Base-by-base conservation (phyloP, 2,329 filamentous ascomycete species). In the Magnaporthales sp. region DNA sequence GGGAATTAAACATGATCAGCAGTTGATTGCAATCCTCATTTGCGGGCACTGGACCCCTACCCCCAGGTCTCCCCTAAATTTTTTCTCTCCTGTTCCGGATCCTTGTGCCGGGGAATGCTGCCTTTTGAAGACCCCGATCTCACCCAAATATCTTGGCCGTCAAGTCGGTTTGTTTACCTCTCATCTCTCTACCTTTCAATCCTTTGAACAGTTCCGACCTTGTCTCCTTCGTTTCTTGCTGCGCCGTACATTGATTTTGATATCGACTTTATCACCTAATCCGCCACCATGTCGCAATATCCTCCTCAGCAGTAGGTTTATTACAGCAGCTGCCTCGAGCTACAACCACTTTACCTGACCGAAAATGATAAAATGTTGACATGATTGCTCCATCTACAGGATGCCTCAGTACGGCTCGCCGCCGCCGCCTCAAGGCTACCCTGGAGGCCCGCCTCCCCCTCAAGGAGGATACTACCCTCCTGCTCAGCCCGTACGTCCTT, bases 241-340 rank as follows among this genome's bases (percentile, higher is more conserved):
- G 62, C 31, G 38, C 24, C 22, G 19, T 2, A 51, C 38, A 51
- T 51, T 51, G 19, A n/a, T n/a, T 51, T 51, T 51, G 38, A 51
- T 51, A 51, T 51, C 38, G 19, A 51, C 26, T 46, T 19, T 51
- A 13, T 46, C 24, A 26, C 32, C 62, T 54, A 64, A 58, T 58
- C n/a, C 24, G 5, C 27, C 15, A 26, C 51, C 54, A 66, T 66
- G 64, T 66, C 64, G 11, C 64, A 66, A 22, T 66, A 66, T 30
- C 64, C 64, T 58, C 64, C 51, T 8, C 63, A 56, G 26, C 63
- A 27, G 63, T 65, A 51, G 22, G 63, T 58, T 6, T 27, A 8
- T 32, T 4, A 13, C 5, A n/a, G 9, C 8, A 9, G 8, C 62
- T 51, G 10, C 22, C 30, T 38, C n/a, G n/a, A n/a, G n/a, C n/a